A percentile compares a stretch with the other conserved stretches of the same genome.
These are phyloP conservation scores for Orobanche coerulescens DNA, from an alignment of 257 asterid genomes.

Conservation along the genomic window DNA sequence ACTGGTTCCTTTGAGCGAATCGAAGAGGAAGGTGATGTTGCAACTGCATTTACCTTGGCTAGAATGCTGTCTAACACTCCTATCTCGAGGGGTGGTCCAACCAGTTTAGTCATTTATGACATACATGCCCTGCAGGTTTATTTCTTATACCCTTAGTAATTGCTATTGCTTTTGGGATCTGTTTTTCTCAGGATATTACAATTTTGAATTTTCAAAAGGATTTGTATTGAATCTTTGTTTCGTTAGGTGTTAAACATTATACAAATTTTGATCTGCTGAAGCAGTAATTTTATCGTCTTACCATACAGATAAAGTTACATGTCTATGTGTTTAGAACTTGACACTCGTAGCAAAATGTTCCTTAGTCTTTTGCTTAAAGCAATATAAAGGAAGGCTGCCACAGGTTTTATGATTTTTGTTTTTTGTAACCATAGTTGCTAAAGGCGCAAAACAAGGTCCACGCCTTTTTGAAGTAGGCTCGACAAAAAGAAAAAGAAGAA, in stretches of 20 bases:
- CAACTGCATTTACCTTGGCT: constrained; percentile 95
- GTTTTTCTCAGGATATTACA: neutral
- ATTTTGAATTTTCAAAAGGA: neutral
- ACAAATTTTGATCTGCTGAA: neutral
- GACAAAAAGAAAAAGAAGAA: no score
- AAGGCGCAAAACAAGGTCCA: no score
- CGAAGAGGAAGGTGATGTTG: constrained; percentile 97
- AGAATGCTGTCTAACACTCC: constrained; percentile 85
- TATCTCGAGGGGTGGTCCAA: constrained; percentile 90
- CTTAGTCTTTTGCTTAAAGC: neutral
- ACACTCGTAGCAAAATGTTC: no score
- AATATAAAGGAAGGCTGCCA: no score
- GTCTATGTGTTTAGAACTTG: no score
- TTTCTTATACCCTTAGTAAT: constrained; percentile 10
- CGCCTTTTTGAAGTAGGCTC: no score
- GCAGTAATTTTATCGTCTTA: neutral
- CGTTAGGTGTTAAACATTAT: neutral
- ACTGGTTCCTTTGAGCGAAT: constrained; percentile 88
- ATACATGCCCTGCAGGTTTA: constrained; percentile 88
- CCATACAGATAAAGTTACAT: neutral
- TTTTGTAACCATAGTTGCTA: no score
- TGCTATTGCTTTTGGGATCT: neutral
- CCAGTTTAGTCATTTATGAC: constrained; percentile 79
- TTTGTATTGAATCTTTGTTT: neutral
- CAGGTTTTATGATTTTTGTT: no score